These are phyloP conservation scores for Candida odintsovae DNA, from an alignment of 805 yeast genomes.

Conservation along the genomic window DNA sequence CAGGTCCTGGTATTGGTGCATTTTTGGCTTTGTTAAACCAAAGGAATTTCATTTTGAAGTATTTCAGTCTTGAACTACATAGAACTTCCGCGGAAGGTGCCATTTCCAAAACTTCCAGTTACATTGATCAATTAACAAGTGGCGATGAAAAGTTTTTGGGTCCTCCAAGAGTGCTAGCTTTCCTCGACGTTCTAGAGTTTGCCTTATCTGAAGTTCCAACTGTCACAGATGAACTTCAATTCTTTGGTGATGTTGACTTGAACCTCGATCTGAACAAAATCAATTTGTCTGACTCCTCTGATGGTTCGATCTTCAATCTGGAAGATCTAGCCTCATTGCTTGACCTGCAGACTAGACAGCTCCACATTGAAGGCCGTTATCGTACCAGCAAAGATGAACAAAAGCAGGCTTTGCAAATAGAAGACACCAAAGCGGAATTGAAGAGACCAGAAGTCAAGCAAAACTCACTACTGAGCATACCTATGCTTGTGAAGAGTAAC, in stretches of 20 bases:
- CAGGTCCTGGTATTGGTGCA: conserved; percentile 39
- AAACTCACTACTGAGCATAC: conserved; percentile 10
- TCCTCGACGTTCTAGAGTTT: conserved; percentile 66
- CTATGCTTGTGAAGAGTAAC: conserved; percentile 18
- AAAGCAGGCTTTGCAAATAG: conserved; percentile 12
- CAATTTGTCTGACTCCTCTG: conserved; percentile 21
- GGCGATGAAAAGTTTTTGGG: conserved; percentile 46
- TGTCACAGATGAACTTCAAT: conserved; percentile 14
- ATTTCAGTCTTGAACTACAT: conserved; percentile 70
- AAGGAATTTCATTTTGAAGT: conserved; percentile 57
- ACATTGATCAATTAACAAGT: conserved; percentile 48
- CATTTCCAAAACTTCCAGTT: conserved; percentile 44
- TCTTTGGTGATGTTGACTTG: conserved; percentile 33
- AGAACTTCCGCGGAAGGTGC: conserved; percentile 41
- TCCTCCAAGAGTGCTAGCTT: conserved; percentile 61
- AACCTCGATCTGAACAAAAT: conserved; percentile 38
- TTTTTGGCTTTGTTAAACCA: conserved; percentile 55
- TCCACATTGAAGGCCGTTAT: conserved; percentile 17
- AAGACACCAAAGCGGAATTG: conserved; percentile 12
- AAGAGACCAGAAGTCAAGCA: conserved; percentile 12
- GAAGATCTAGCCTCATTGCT: conserved; percentile 32
- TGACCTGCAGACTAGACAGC: conserved; percentile 22
- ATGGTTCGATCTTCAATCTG: conserved; percentile 36
- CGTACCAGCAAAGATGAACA: conserved; percentile 16
- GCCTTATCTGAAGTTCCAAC: conserved; percentile 38